phyloP scores from a whole-genome alignment of 2,329 filamentous ascomycete species.

The Paecilomyces niveus region DNA sequence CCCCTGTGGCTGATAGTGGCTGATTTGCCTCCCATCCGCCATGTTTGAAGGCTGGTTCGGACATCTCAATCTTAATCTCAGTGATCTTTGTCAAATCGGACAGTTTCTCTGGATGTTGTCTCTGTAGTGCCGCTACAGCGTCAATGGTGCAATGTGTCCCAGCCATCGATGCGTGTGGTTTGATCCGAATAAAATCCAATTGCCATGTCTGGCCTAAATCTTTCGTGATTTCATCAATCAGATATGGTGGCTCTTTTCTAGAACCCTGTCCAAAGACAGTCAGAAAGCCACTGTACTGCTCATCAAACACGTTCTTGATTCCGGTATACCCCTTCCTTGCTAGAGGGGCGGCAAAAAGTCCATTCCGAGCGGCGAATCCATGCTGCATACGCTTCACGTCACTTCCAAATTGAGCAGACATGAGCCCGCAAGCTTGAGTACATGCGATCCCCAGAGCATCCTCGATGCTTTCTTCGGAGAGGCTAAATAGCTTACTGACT shows the following conservation, averaged over 20 bases:
- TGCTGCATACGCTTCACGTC: slow-evolving; percentile 42
- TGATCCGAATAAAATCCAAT: slow-evolving; percentile 27
- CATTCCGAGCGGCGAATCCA: slow-evolving; percentile 39
- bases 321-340: slow-evolving; percentile 33
- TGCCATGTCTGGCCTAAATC: slow-evolving; percentile 32
- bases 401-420: slow-evolving; percentile 39
- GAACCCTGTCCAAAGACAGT: slow-evolving; percentile 10
- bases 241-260: slow-evolving; percentile 19
- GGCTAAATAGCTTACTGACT: slow-evolving; percentile 23
- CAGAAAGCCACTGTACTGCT: slow-evolving; percentile 35
- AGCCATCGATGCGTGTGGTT: slow-evolving; percentile 32
- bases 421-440: slow-evolving; percentile 34
- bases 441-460: slow-evolving; percentile 34
- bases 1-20: slow-evolving; percentile 29
- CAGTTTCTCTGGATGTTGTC: slow-evolving; percentile 17
- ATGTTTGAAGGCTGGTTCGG: slow-evolving; percentile 31
- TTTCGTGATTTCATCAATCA: slow-evolving; percentile 19
- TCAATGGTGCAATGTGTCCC: slow-evolving; percentile 31
- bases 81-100: slow-evolving; percentile 6
- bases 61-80: slow-evolving; percentile 17
- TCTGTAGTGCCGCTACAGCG: slow-evolving; percentile 24
- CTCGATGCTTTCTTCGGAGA: slow-evolving; percentile 23
- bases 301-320: slow-evolving; percentile 37
- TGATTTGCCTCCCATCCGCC: slow-evolving; percentile 29
- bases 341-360: slow-evolving; percentile 34